These are phyloP conservation scores for Fonsecaea pugnacius DNA, from an alignment of 2,329 filamentous ascomycete species.

Conservation along the genomic window DNA sequence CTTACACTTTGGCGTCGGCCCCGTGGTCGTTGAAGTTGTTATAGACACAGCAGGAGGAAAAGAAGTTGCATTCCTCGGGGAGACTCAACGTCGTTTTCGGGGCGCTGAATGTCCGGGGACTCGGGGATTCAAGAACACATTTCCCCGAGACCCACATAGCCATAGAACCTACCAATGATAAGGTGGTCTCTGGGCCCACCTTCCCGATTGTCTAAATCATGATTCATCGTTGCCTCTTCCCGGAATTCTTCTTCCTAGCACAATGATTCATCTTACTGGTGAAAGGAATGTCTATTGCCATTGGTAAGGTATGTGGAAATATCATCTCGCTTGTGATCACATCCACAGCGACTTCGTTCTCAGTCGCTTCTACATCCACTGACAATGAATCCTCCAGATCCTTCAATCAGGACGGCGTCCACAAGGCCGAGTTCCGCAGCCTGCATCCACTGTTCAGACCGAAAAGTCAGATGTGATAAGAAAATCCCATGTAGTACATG, in stretches of 20 bases:
- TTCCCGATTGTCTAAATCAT: not conserved
- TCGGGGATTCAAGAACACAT: not conserved
- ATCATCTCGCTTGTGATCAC: not conserved
- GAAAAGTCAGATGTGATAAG: conserved; percentile 53
- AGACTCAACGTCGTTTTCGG: not conserved
- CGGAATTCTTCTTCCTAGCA: not conserved
- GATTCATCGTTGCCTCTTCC: not conserved
- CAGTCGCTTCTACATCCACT: not conserved
- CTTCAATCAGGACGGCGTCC: not conserved
- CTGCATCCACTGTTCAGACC: conserved; percentile 46
- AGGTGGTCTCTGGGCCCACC: not conserved
- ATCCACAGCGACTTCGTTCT: not conserved
- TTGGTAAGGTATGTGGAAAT: not conserved
- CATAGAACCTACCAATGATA: not conserved
- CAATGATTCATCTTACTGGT: not conserved
- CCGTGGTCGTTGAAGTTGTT: not conserved
- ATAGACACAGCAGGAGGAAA: not conserved
- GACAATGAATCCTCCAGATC: not conserved
- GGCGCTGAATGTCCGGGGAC: not conserved
- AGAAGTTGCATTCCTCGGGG: not conserved
- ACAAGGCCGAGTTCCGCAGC: conserved; percentile 23
- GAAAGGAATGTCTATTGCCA: not conserved
- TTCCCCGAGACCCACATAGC: not conserved
- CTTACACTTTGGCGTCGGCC: not conserved
- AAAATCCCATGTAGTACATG: conserved; percentile 52